Evolutionary conservation across 2,329 filamentous ascomycete genomes (phyloP).

Genomic region (Nothophoma quercina): DNA sequence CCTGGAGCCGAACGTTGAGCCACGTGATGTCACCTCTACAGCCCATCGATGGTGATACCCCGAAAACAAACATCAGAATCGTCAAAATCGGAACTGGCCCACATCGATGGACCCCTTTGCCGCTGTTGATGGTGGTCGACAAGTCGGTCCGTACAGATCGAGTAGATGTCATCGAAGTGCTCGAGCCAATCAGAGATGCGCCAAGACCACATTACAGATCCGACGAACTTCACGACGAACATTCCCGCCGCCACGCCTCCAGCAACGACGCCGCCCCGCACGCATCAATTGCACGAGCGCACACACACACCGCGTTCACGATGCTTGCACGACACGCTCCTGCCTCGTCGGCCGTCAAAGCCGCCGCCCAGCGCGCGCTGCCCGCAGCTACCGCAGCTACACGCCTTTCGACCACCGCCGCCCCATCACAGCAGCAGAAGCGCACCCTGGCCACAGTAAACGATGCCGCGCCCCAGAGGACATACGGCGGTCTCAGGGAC

Average conservation of each 20-base stretch:
- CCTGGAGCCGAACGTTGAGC: too few relatives aligned
- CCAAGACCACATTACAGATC: slow-evolving; percentile 24
- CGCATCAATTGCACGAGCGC: slow-evolving; percentile 50
- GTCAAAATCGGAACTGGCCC: too few relatives aligned
- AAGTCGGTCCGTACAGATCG: slow-evolving; percentile 11
- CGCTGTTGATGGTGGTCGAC: slow-evolving; percentile 10
- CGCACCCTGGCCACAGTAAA: slow-evolving; percentile 72
- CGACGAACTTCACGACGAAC: slow-evolving; percentile 34
- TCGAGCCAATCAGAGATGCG: slow-evolving; percentile 15
- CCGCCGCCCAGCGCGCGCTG: slow-evolving; percentile 51
- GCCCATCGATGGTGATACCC: too few relatives aligned
- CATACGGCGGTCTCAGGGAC: slow-evolving; percentile 88
- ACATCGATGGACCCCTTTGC: too few relatives aligned
- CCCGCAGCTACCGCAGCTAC: slow-evolving; percentile 50
- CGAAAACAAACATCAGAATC: too few relatives aligned
- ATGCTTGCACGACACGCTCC: slow-evolving; percentile 54
- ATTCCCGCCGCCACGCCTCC: slow-evolving; percentile 34
- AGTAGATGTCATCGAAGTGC: slow-evolving; percentile 17
- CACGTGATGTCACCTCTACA: too few relatives aligned
- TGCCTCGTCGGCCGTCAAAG: slow-evolving; percentile 49
- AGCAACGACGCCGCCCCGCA: slow-evolving; percentile 40
- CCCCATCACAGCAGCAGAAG: slow-evolving; percentile 57
- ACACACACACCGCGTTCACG: slow-evolving; percentile 33
- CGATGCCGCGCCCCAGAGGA: slow-evolving; percentile 64
- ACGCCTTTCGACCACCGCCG: slow-evolving; percentile 52